Base-by-base conservation (phyloP, 176 grass and related monocot genomes). In the Ensete ventricosum region DNA sequence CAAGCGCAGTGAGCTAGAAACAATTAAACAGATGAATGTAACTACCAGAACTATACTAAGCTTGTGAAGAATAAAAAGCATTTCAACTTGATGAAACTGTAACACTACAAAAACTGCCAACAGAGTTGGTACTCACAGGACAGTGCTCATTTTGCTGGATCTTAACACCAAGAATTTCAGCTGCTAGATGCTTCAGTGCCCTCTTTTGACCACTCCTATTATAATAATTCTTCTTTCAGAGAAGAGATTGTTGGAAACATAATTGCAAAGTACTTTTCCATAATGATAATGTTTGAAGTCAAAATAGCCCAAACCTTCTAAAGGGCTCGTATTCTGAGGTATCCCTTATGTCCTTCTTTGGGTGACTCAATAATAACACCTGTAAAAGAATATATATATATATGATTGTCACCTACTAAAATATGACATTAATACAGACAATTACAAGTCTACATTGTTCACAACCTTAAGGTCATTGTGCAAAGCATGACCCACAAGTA, bases 391-490 rank as follows among this genome's bases (percentile, higher is more conserved):
- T 53, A 24, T 77, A 16, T n/a, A 52, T n/a, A 52, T 24, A 1
- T 16, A 77, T 64, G 7, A 16, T 19, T 50, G 34, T 43, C 34
- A 43, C 3, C 4, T 43, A 6, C 34, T 43, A 43, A 4, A 8
- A 60, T 17, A 60, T 19, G 4, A 60, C 8, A 20, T 29, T 34
- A 27, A 43, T 67, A 23, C 4, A 50, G 17, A 50, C 26, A 70
- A 51, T 9, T 70, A 70, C 17, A 70, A 52, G 67, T 78, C 77
- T 16, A 21, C 67, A 51, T 21, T 27, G 72, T 27, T 52, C 55
- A 53, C 13, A 76, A 98, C 95, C 90, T 94, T 99, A 77, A 99
- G 86, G 70, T 99, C 95, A 93, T 99, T 83, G 81, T 91, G 90
- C 76, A 99, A 81, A n/a, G 95, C 90, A 91, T 94, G 95, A 50